Evolutionary conservation across 345 rosid genomes (phyloP).

Genomic region (Noccaea caerulescens): DNA sequence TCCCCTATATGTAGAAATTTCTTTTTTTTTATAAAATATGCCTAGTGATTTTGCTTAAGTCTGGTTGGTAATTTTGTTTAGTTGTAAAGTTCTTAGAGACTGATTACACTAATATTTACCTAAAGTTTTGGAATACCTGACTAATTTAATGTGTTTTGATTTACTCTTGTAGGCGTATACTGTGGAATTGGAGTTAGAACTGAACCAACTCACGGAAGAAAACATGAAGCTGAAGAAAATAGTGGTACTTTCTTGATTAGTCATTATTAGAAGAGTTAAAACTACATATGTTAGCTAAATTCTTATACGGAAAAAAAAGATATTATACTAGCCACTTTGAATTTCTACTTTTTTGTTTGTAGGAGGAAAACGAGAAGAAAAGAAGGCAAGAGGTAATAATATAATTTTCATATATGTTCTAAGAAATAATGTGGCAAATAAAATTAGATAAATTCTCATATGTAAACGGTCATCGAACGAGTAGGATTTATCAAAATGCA

Average conservation of each 20-base stretch:
- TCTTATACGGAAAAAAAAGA: neutral
- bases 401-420: neutral
- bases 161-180: conserved; percentile 68
- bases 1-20: neutral
- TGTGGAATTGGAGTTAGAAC: conserved; percentile 81
- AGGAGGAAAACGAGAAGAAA: conserved; percentile 64
- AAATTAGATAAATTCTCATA: too few species aligned
- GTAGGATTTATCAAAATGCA: neutral
- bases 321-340: neutral
- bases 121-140: neutral
- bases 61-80: conserved; percentile 3
- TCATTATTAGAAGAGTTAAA: neutral
- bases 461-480: neutral
- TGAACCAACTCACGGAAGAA: conserved; percentile 80
- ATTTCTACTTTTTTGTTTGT: neutral
- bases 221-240: conserved; percentile 64
- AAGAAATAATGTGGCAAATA: too few species aligned
- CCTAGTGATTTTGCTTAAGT: neutral
- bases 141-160: neutral
- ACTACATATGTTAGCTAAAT: neutral
- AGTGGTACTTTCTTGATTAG: conserved; percentile 52
- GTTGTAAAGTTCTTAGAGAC: neutral
- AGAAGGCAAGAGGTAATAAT: conserved; percentile 61
- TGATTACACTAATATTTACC: neutral
- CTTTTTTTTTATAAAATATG: neutral